Percentiles rank a stretch among this genome's conserved stretches.
phyloP scores from a whole-genome alignment of 1,139 yeast species.

The Diutina rugosa region DNA sequence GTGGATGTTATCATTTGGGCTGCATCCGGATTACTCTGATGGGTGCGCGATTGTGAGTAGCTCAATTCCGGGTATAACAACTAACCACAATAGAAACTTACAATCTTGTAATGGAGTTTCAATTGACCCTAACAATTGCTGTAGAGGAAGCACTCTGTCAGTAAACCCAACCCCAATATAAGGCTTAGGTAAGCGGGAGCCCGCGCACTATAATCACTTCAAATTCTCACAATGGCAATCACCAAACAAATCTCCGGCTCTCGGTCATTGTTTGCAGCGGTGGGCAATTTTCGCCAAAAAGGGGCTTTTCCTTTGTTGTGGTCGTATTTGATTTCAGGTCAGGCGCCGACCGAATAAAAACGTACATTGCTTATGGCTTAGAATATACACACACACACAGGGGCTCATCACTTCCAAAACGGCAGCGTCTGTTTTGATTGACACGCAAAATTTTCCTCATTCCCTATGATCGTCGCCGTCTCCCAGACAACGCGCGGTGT shows the following conservation, averaged over 20 bases:
- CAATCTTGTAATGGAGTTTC: not conserved
- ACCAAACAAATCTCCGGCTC: not conserved
- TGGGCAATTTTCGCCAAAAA: not conserved
- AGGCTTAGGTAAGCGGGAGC: not conserved
- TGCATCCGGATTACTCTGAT: no score
- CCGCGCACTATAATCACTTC: not conserved
- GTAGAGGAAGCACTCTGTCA: no score
- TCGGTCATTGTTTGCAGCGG: not conserved
- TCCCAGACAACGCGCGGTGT: not conserved
- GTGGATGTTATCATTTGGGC: no score
- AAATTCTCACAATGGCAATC: not conserved
- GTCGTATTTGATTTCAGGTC: not conserved
- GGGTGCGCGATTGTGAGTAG: no score
- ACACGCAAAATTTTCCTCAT: not conserved
- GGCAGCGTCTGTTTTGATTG: not conserved
- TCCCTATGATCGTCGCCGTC: not conserved
- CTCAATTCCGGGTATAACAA: no score
- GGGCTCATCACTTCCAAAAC: not conserved
- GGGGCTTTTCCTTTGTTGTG: not conserved
- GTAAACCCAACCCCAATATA: no score
- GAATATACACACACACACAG: no score
- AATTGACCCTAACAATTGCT: no score
- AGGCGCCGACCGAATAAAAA: no score
- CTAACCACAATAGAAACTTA: no score
- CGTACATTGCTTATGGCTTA: no score